Conservation (phyloP, 2,329 filamentous ascomycete genomes). For the Colletotrichum destructivum region DNA sequence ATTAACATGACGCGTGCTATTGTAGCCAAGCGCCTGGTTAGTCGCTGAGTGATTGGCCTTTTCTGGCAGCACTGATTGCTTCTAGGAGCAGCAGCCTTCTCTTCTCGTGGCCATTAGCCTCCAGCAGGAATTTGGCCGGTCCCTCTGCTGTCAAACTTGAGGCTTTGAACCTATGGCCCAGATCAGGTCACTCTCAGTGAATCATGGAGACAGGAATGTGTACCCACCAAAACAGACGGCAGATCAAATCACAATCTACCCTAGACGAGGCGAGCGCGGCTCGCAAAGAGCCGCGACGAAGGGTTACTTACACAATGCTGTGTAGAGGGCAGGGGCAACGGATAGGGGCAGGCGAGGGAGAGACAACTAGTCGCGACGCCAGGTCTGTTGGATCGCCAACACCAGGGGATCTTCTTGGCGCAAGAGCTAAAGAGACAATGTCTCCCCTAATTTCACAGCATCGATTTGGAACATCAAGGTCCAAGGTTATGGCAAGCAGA, state of each 20-base stretch:
- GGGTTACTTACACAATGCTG: background rate
- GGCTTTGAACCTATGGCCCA: slow-evolving; percentile 4
- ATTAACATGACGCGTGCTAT: slow-evolving; percentile 48
- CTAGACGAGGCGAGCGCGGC: slow-evolving; percentile 36
- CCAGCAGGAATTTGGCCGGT: slow-evolving; percentile 23
- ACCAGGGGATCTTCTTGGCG: slow-evolving; percentile 29
- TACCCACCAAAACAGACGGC: slow-evolving; percentile 1
- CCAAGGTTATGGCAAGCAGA: slow-evolving; percentile 18
- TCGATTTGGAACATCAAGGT: background rate
- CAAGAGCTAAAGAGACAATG: slow-evolving; percentile 16
- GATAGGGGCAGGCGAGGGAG: slow-evolving; percentile 20
- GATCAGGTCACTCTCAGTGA: slow-evolving; percentile 26
- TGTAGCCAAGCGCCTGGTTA: slow-evolving; percentile 30
- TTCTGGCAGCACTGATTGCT: background rate
- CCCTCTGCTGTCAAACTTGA: background rate
- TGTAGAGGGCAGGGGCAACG: slow-evolving; percentile 4
- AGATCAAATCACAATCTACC: slow-evolving; percentile 22
- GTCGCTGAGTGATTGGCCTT: slow-evolving; percentile 29
- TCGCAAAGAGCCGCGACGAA: slow-evolving; percentile 32
- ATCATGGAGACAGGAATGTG: background rate
- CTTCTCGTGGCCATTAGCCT: slow-evolving; percentile 2
- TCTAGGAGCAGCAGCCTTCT: slow-evolving; percentile 4
- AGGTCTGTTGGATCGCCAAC: slow-evolving; percentile 31
- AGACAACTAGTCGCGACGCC: slow-evolving; percentile 26
- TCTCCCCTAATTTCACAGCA: background rate